Evolutionary conservation across 768 basidiomycete genomes (phyloP).

Genomic region (Suillus lakei): DNA sequence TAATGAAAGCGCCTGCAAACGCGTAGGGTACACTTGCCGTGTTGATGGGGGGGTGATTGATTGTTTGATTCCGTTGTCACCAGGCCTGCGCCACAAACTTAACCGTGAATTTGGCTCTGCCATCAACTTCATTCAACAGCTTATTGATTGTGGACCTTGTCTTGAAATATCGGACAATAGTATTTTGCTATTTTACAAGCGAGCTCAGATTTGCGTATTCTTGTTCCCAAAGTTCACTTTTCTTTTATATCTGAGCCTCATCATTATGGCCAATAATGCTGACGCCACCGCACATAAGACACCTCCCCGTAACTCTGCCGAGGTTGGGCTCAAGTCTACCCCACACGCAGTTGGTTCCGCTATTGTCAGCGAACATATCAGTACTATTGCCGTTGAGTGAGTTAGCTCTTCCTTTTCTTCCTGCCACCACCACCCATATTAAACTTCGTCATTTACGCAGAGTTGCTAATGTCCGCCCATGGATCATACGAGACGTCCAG

Average conservation of each 20-base stretch:
- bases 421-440: not conserved
- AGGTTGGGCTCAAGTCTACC: not conserved
- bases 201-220: not conserved
- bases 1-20: no score
- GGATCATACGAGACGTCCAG: not conserved
- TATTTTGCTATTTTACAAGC: not conserved
- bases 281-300: not conserved
- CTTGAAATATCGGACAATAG: not conserved
- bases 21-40: no score
- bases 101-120: not conserved
- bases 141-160: not conserved
- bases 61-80: not conserved
- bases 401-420: not conserved
- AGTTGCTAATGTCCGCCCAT: not conserved
- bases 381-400: not conserved
- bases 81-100: not conserved
- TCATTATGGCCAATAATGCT: slow-evolving; percentile 1
- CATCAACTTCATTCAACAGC: not conserved
- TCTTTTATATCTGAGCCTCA: not conserved
- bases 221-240: not conserved
- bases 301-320: not conserved
- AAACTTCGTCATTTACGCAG: not conserved
- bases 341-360: not conserved
- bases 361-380: not conserved
- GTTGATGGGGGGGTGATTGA: not conserved